Evolutionary conservation across 2,329 filamentous ascomycete genomes (phyloP).

Genomic region (Colletotrichum acutatum): DNA sequence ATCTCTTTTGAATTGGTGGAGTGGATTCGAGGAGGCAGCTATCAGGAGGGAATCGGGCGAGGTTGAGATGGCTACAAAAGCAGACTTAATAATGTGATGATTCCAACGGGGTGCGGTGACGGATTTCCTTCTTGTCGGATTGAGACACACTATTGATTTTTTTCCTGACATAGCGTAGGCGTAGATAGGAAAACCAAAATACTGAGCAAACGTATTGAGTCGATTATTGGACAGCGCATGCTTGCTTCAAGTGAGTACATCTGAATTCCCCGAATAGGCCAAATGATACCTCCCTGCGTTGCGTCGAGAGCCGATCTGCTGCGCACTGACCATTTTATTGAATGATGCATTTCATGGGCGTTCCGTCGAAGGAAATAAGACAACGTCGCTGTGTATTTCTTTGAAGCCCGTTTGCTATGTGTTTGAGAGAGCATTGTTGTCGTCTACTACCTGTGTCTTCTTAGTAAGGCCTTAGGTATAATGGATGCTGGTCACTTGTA

Average conservation of each 20-base stretch:
- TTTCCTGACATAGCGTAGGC: constrained; percentile 32
- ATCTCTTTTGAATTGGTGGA: constrained; percentile 90
- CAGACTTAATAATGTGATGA: constrained; percentile 6
- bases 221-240: background rate
- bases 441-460: background rate
- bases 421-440: background rate
- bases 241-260: background rate
- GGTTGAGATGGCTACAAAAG: constrained; percentile 4
- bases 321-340: background rate
- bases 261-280: background rate
- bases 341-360: background rate
- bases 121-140: background rate
- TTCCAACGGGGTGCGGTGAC: background rate
- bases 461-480: no score
- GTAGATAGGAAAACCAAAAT: constrained; percentile 22
- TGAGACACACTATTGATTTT: background rate
- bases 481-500: no score
- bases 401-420: constrained; percentile 15
- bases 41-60: constrained; percentile 44
- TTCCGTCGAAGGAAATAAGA: background rate
- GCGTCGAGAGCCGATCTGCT: background rate
- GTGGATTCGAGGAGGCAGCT: constrained; percentile 70
- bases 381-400: constrained; percentile 10
- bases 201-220: background rate
- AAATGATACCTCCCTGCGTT: background rate